Base-by-base conservation (phyloP, 2,329 filamentous ascomycete genomes). In the Seiridium cupressi region DNA sequence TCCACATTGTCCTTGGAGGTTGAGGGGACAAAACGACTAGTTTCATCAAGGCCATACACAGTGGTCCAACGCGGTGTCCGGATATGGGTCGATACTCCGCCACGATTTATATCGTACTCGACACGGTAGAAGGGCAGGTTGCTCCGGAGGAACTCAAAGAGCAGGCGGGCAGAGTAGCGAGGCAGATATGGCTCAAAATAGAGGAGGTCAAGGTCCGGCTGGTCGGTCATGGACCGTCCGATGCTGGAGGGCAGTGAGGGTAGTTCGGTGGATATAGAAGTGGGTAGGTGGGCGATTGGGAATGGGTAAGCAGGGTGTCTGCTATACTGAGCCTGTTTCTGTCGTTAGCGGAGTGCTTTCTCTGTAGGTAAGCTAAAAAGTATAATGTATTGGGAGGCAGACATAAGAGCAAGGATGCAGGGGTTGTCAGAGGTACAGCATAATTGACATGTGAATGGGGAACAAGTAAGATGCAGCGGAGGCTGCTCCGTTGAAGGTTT, bases 91-190 rank as follows among this genome's bases (percentile, higher is more conserved):
- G 87, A 82, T 1, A 84, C 73, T 1, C 84, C 81, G 3, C 85
- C 85, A 6, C 91, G 84, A 58, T 85, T 88, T 67, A 93, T 91
- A 38, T 81, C 86, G 68, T 93, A 93, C 66, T 86, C 82, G 3
- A 93, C 90, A 57, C 89, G 83, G 68, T 93, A 92, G 74, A 93
- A 93, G 7, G 89, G 89, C 1, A 94, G 74, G 62, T 89, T 82
- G n/a, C 79, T 74, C 1, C 91, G 84, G 1, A 94, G 80, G 68
- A 92, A 92, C 11, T 85, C 76, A 72, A 93, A 94, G 0, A 92
- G 73, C 3, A 84, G 77, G 3, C 80, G 79, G 26, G 85, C 79
- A 9, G 85, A 77, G 10, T 80, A 72, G 2, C 78, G 75, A 0
- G 88, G 83, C 3, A 93, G 81, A 64, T 90, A 93, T 0, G 90